Evolutionary conservation across 805 yeast genomes (phyloP).

Genomic region (Zygotorulaspora florentina): DNA sequence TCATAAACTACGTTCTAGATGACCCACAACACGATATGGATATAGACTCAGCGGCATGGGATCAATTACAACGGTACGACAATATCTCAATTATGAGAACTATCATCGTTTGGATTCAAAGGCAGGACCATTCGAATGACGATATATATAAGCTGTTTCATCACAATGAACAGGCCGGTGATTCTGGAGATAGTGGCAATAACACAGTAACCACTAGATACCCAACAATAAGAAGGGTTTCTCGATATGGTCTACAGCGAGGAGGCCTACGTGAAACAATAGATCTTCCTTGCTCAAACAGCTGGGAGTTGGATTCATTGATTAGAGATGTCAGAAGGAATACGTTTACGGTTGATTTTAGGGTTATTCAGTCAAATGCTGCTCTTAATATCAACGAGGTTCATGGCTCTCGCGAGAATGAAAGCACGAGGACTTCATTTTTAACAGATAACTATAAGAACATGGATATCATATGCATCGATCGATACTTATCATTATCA

Average conservation of each 20-base stretch:
- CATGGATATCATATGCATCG: conserved; percentile 26
- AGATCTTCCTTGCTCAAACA: conserved; percentile 11
- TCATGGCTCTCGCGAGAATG: conserved; percentile 6
- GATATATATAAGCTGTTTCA: conserved; percentile 16
- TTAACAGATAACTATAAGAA: conserved; percentile 24
- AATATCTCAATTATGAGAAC: conserved; percentile 19
- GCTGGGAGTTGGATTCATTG: conserved; percentile 19
- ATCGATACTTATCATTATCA: conserved; percentile 16
- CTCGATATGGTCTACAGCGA: conserved; percentile 10
- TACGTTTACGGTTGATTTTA: conserved; percentile 22
- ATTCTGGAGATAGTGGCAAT: not conserved
- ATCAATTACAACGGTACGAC: conserved; percentile 14
- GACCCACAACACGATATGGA: conserved; percentile 17
- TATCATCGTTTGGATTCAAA: conserved; percentile 26
- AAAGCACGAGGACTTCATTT: conserved; percentile 19
- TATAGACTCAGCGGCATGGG: conserved; percentile 15
- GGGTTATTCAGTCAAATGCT: conserved; percentile 14
- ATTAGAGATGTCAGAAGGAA: conserved; percentile 19
- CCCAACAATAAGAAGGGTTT: conserved; percentile 7
- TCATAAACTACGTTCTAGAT: conserved; percentile 12
- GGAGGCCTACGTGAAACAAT: conserved; percentile 11
- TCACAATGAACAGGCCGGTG: not conserved
- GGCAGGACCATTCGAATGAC: conserved; percentile 18
- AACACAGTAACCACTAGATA: conserved; percentile 1
- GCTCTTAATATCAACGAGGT: conserved; percentile 6